These are phyloP conservation scores for Carallia pectinifolia DNA, from an alignment of 345 rosid species.

Conservation along the genomic window DNA sequence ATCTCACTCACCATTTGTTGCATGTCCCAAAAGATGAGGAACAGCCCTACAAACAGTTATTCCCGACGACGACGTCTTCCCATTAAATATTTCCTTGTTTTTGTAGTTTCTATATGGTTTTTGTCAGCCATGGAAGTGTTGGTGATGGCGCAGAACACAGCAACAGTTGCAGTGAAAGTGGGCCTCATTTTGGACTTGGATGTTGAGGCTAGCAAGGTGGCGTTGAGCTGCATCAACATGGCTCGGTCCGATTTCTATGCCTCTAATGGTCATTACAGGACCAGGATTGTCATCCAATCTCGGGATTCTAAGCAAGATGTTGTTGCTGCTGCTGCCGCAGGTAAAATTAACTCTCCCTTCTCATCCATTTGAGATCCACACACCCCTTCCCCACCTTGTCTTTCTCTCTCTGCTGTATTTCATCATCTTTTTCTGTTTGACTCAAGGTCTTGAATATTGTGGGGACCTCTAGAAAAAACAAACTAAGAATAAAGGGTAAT, in stretches of 20 bases:
- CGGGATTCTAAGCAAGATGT: slow-evolving; percentile 46
- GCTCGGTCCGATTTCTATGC: slow-evolving; percentile 54
- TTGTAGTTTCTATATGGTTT: not conserved
- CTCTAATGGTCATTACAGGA: slow-evolving; percentile 31
- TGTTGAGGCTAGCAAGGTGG: slow-evolving; percentile 9
- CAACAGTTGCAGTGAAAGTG: slow-evolving; percentile 29
- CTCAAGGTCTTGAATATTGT: too few relatives aligned
- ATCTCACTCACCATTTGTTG: too few relatives aligned
- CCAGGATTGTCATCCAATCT: slow-evolving; percentile 39
- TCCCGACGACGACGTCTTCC: too few relatives aligned
- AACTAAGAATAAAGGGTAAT: too few relatives aligned
- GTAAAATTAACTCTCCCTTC: slow-evolving; percentile 19
- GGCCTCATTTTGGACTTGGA: slow-evolving; percentile 54
- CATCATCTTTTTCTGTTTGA: too few relatives aligned
- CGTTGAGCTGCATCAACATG: slow-evolving; percentile 48
- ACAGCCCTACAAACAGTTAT: too few relatives aligned
- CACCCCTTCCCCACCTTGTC: too few relatives aligned
- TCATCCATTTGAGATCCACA: not conserved
- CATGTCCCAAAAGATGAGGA: too few relatives aligned
- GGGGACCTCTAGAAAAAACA: too few relatives aligned
- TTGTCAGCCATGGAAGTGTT: not conserved
- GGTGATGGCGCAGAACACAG: slow-evolving; percentile 15
- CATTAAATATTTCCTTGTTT: too few relatives aligned
- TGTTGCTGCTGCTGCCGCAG: slow-evolving; percentile 54
- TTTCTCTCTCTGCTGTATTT: not conserved